A percentile compares a stretch with the other conserved stretches of the same genome.
These are phyloP conservation scores for Cyberlindnera mrakii DNA, from an alignment of 805 yeast genomes.

Conservation along the genomic window DNA sequence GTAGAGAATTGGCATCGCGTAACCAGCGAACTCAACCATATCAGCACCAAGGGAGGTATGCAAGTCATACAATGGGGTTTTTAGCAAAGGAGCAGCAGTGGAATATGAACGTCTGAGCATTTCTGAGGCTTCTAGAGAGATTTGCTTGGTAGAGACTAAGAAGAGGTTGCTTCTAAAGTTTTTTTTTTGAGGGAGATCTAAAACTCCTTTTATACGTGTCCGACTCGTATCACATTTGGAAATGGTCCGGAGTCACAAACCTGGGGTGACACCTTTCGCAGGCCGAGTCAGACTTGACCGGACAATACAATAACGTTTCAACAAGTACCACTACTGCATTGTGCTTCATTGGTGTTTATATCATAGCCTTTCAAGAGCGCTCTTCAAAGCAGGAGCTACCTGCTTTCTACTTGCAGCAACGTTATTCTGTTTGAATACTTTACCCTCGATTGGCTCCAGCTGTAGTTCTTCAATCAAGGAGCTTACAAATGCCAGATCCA, in stretches of 20 bases:
- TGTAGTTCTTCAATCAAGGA: constrained; percentile 10
- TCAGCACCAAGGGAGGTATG: constrained; percentile 79
- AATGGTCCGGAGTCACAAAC: constrained; percentile 3
- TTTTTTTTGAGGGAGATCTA: neutral
- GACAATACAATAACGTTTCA: neutral
- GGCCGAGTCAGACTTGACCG: constrained; percentile 2
- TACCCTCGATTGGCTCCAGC: constrained; percentile 4
- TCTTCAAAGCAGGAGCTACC: constrained; percentile 57
- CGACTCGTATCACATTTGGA: no score
- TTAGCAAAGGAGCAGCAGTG: constrained; percentile 19
- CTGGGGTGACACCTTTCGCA: neutral
- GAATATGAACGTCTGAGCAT: constrained; percentile 22
- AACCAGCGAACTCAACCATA: constrained; percentile 97
- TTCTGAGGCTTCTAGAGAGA: neutral
- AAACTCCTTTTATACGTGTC: no score
- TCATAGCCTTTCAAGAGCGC: constrained; percentile 19
- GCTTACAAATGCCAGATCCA: constrained; percentile 12
- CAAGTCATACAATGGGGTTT: constrained; percentile 78
- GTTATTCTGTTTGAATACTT: constrained; percentile 42
- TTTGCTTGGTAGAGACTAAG: neutral
- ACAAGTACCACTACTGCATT: no score
- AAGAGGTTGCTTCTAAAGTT: no score
- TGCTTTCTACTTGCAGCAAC: constrained; percentile 74
- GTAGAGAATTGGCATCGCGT: constrained; percentile 88
- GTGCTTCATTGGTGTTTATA: neutral